Evolutionary conservation across 1,284 basidiomycete species (phyloP).

Genomic region (Mycena sp.): DNA sequence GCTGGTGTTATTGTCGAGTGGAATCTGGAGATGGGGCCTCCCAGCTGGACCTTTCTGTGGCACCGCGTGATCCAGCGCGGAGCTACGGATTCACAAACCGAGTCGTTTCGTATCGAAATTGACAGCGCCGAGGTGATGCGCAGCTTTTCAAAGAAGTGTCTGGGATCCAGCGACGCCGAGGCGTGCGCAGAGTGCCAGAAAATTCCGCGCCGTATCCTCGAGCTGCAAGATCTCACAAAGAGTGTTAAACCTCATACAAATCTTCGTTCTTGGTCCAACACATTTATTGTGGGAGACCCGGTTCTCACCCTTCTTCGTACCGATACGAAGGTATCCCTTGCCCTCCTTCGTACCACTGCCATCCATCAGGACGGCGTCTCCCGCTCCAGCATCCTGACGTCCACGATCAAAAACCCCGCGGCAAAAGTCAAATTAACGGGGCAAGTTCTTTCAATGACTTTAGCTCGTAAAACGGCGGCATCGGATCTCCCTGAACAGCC

Average conservation of each 20-base stretch:
- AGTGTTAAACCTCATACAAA: neutral
- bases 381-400: slow-evolving; percentile 1
- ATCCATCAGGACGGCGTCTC: slow-evolving; percentile 10
- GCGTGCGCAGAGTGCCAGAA: neutral
- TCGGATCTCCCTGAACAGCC: neutral
- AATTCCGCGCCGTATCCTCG: neutral
- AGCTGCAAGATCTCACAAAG: neutral
- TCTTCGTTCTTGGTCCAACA: neutral
- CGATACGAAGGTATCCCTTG: slow-evolving; percentile 1
- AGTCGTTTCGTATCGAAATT: neutral
- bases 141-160: neutral
- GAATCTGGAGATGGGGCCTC: neutral
- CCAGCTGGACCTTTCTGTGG: neutral
- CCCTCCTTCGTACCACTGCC: slow-evolving; percentile 3
- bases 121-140: neutral
- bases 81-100: neutral
- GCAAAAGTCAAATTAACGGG: slow-evolving; percentile 7
- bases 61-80: neutral
- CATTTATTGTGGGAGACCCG: slow-evolving; percentile 11
- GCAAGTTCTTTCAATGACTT: slow-evolving; percentile 1
- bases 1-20: neutral
- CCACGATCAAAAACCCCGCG: slow-evolving; percentile 9
- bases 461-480: neutral
- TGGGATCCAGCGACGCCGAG: neutral
- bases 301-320: slow-evolving; percentile 13